Conservation (phyloP, 2,329 filamentous ascomycete species). For the Xylariales sp. region DNA sequence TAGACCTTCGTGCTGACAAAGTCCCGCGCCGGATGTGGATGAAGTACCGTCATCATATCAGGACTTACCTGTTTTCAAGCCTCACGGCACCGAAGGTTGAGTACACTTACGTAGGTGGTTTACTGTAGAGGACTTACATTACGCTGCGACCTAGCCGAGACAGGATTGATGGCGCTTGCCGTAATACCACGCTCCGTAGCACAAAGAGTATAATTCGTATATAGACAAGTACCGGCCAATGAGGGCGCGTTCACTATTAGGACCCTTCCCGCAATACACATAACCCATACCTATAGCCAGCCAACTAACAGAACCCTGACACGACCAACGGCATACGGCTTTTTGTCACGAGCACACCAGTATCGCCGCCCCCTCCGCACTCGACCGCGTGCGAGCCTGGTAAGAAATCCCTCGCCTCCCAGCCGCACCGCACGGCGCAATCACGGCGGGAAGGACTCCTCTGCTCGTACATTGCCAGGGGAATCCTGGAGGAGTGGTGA, state of each 20-base stretch:
- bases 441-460: not conserved
- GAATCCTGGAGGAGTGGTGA: not conserved
- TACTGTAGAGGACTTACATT: not conserved
- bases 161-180: not conserved
- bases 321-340: conserved; percentile 1
- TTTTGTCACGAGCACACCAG: conserved; percentile 10
- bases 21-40: conserved; percentile 16
- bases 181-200: not conserved
- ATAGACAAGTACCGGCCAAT: not conserved
- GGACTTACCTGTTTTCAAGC: not conserved
- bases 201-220: not conserved
- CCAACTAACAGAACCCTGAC: not conserved
- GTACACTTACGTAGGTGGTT: not conserved
- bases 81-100: conserved; percentile 1
- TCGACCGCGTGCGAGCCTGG: conserved; percentile 1
- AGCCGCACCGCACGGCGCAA: conserved; percentile 4
- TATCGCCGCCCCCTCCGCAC: conserved; percentile 31
- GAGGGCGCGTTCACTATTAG: not conserved
- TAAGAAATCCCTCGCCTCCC: not conserved
- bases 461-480: too few relatives aligned
- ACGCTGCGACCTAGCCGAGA: not conserved
- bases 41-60: conserved; percentile 19
- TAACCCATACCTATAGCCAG: not conserved
- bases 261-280: not conserved
- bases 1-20: not conserved